Base-by-base conservation (phyloP, 2,329 filamentous ascomycete genomes). In the Polychaeton citri region DNA sequence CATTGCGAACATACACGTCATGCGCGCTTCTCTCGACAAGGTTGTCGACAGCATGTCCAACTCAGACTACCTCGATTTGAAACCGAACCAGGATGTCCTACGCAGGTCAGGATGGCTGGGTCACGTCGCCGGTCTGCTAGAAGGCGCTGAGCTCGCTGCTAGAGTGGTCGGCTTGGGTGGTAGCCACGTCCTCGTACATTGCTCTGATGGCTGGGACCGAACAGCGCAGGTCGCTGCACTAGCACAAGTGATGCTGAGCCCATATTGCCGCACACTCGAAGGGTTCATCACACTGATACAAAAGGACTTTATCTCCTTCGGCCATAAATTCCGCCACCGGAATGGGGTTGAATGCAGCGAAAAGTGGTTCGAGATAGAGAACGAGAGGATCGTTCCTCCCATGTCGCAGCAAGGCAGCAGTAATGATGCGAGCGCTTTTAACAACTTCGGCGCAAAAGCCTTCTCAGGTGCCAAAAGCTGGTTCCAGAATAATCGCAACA, bases 1-100 rank as follows among this genome's bases (percentile, higher is more conserved):
- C 43, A 98, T 98, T 51, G 88, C 92, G 57, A 98, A 98, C 55
- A 96, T 98, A 41, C 90, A 98, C 53, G 86, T 95, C 43, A 98
- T 98, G 90, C 74, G 90, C 38, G 81, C 81, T 42, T 96, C 88
- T 2, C 67, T 98, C 21, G 79, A 81, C 48, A 88, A 80, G 47
- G 81, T 98, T 15, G 69, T 95, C 36, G 87, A 93, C 43, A 81
- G 85, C 3, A 65, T 98, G 51, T 95, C 93, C 54, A 88, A 96
- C 48, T 84, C 86, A 2, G 90, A 98, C 56, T 71, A 95, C 19
- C 82, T 84, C 1, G 75, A 81, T 1, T 62, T 95, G 20, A 76
- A 83, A 1, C 87, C 87, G 1, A 93, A 81, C 55, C 74, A 76
- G 49, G 85, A 95, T 21, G 64, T 81, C 3, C 70, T 98, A 19